Evolutionary conservation across 2,329 filamentous ascomycete species (phyloP).

Genomic region (Periconia macrospinosa): DNA sequence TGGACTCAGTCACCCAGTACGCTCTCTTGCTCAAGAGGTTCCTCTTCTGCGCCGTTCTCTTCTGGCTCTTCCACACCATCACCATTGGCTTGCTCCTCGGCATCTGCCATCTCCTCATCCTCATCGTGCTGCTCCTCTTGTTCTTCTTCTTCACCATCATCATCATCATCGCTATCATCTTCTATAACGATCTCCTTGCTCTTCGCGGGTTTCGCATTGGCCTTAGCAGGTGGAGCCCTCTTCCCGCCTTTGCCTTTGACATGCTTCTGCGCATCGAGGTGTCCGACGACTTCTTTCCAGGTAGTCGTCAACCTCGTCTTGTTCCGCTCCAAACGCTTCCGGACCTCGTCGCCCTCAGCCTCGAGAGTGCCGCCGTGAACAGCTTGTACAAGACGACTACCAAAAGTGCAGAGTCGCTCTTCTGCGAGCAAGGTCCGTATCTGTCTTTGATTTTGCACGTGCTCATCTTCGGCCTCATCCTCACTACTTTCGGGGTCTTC

Average conservation of each 20-base stretch:
- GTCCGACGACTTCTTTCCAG: constrained; percentile 80
- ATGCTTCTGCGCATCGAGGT: constrained; percentile 65
- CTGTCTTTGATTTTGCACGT: constrained; percentile 54
- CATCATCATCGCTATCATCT: constrained; percentile 37
- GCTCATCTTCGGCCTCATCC: constrained; percentile 50
- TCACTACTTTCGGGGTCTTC: constrained; percentile 64
- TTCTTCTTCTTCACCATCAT: constrained; percentile 38
- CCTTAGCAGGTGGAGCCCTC: constrained; percentile 24
- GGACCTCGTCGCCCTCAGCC: constrained; percentile 56
- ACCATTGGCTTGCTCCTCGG: constrained; percentile 47
- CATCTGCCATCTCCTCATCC: constrained; percentile 47
- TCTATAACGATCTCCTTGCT: constrained; percentile 40
- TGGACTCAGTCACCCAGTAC: constrained; percentile 43
- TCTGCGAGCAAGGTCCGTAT: constrained; percentile 76
- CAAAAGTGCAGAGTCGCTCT: constrained; percentile 81
- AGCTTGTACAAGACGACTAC: constrained; percentile 80
- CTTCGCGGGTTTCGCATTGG: constrained; percentile 45
- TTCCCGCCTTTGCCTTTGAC: constrained; percentile 44
- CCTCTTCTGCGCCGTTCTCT: constrained; percentile 36
- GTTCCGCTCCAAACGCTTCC: constrained; percentile 75
- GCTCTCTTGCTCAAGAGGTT: constrained; percentile 48
- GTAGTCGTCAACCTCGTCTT: constrained; percentile 78
- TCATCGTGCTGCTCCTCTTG: constrained; percentile 35
- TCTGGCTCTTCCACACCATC: constrained; percentile 32
- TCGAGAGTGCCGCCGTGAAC: constrained; percentile 77